Evolutionary conservation across 371 early-diverging fungal genomes (phyloP), one percentile per base, ranked within the genome.

Genomic region (Mucor indicus): DNA sequence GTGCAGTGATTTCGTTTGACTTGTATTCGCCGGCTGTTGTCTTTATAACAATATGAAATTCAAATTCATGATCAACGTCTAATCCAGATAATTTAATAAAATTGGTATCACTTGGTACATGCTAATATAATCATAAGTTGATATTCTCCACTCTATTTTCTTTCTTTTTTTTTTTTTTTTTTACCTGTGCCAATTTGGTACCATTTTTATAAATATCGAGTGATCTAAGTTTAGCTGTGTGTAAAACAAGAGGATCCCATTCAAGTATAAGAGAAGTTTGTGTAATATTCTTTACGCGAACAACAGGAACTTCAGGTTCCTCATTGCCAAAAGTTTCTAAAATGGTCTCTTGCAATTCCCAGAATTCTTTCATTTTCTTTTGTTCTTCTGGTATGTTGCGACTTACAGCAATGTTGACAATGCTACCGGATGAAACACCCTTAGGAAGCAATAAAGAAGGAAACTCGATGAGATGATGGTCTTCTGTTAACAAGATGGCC

Each of bases 381-480:
- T 79, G 77, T 66, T 98, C 98, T 41, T 92, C 87, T 11, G 84
- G 81, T 3, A 69, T 62, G 69, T 98, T 92, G 44, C 97, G 86
- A 44, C 80, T 85, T 16, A 96, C 93, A 23, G 92, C 81, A 59
- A 98, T 85, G 67, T 91, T 95, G 53, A 98, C 91, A 48, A 98
- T 89, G 22, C 93, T 93, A 19, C 98, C 98, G 4, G 95, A 87
- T 13, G 85, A 70, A 19, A 96, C 93, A 27, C 93, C 95, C 49
- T 85, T 86, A 13, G 98, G 98, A 35, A 98, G 79, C n/a, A 98
- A 84, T 12, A 94, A 78, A 1, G 96, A 90, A 3, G 98, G 98
- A 57, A 98, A 96, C 64, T 98, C 98, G 53, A 98, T 93, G 21
- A 96, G 82, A 73, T 98, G 98, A 79, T 98, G 93, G 67, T 96